Evolutionary conservation across 1,139 yeast species (phyloP), one percentile per base, ranked within the genome.

Genomic region (Meyerozyma athensensis): DNA sequence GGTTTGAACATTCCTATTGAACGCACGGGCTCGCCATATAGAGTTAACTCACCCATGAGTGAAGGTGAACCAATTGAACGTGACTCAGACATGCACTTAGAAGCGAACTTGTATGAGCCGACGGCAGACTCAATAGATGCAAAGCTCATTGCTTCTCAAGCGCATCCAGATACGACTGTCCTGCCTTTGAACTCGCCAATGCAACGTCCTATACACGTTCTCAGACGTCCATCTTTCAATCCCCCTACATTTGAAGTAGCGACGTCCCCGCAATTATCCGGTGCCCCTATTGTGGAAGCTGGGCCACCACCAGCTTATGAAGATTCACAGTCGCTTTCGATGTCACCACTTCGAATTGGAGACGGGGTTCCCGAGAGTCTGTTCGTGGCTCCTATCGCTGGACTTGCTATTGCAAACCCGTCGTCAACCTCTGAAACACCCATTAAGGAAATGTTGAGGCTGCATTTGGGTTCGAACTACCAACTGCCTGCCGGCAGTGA

Each of bases 31-130:
- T 28, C 32, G 30, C 67, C 68, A 44, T 59, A 52, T 24, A 72
- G 63, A 43, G 45, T 68, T 21, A 51, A 55, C 31, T 50, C 60
- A 32, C 26, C 44, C 2, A 33, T 37, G 5, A 58, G 56, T 39
- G 56, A 60, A 35, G 69, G 64, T 32, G 69, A 64, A 26, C 68
- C 74, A 5, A 63, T 68, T 9, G 67, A 68, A 44, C 46, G 68
- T 36, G 73, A 67, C 34, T 49, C 52, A 2, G 62, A 66, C 37
- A 67, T 74, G 58, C 79, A 76, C 51, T 51, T 78, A 19, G 74
- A 71, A 18, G 68, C 89, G 1, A 83, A 84, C 48, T 52, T 83
- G 13, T 83, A 79, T 52, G 71, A 74, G 47, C 92, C 92, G 0
- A 69, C 52, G 7, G 74, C 49, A 20, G 58, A 53, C 14, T 40